Percentiles rank a stretch among this genome's conserved stretches.
These are phyloP conservation scores for Ganoderma sp. DNA, from an alignment of 1,284 basidiomycete genomes.

Conservation along the genomic window DNA sequence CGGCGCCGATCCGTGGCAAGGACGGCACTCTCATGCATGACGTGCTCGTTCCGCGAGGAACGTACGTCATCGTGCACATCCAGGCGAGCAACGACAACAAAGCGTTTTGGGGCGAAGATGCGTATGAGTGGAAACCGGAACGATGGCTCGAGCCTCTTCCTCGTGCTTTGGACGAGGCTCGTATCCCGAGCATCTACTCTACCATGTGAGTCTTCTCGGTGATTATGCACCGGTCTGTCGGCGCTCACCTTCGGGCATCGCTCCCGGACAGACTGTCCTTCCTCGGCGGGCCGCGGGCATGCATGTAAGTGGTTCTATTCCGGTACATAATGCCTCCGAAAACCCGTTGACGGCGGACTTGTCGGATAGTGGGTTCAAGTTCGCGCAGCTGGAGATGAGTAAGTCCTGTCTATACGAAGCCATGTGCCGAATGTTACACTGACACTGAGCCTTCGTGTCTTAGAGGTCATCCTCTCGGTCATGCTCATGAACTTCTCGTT, in stretches of 20 bases:
- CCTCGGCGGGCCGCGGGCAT: slow-evolving; percentile 40
- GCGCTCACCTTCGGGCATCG: too few relatives aligned
- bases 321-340: too few relatives aligned
- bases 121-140: slow-evolving; percentile 34
- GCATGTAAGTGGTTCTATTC: slow-evolving; percentile 38
- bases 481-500: slow-evolving; percentile 23
- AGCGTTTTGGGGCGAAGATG: slow-evolving; percentile 34
- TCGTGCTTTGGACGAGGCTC: slow-evolving; percentile 18
- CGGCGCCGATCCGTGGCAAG: slow-evolving; percentile 19
- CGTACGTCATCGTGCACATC: slow-evolving; percentile 23
- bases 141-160: slow-evolving; percentile 31
- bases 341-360: background rate
- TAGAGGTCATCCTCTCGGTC: slow-evolving; percentile 25
- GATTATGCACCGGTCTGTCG: too few relatives aligned
- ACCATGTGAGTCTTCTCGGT: slow-evolving; percentile 24
- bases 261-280: slow-evolving; percentile 41
- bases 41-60: slow-evolving; percentile 25
- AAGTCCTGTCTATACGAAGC: slow-evolving; percentile 12
- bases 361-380: slow-evolving; percentile 41
- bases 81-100: slow-evolving; percentile 30
- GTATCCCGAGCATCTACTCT: slow-evolving; percentile 31
- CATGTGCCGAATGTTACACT: background rate
- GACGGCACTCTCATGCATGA: slow-evolving; percentile 29
- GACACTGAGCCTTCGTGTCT: background rate
- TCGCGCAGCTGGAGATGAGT: slow-evolving; percentile 46